Percentiles rank a stretch among this genome's conserved stretches.
These are phyloP conservation scores for Hypoxylon sp. DNA, from an alignment of 2,329 filamentous ascomycete species.

Conservation along the genomic window DNA sequence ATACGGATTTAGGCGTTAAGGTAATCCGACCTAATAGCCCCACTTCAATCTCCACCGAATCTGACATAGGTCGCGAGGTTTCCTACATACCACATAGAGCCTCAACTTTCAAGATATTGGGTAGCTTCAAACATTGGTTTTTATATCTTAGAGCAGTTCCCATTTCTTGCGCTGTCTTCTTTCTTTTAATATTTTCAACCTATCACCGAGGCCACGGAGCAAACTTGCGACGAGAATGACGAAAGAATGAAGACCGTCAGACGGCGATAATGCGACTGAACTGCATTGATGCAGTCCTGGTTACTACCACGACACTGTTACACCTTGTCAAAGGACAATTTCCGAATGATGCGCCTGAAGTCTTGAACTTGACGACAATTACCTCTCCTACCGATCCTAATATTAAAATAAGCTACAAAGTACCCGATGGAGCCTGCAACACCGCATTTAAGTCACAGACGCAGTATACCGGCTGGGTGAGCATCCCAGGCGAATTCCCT, in stretches of 20 bases:
- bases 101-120: conserved; percentile 5
- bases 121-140: background rate
- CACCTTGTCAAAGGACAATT: conserved; percentile 54
- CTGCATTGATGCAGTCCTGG: conserved; percentile 32
- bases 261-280: conserved; percentile 41
- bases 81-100: background rate
- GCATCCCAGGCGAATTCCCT: conserved; percentile 68
- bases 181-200: background rate
- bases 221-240: conserved; percentile 33
- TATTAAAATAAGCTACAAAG: conserved; percentile 78
- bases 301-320: conserved; percentile 29
- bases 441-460: conserved; percentile 76
- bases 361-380: conserved; percentile 68
- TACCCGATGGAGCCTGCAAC: conserved; percentile 71
- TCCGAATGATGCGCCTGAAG: conserved; percentile 30
- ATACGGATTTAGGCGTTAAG: no score
- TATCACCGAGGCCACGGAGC: conserved; percentile 15
- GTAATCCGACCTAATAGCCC: no score
- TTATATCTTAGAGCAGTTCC: background rate
- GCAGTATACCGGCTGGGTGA: conserved; percentile 80
- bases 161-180: background rate
- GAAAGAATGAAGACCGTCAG: conserved; percentile 38
- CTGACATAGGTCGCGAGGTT: conserved; percentile 3
- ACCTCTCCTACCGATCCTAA: conserved; percentile 73
- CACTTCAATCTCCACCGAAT: conserved; percentile 18